A percentile compares a stretch with the other conserved stretches of the same genome.
Conservation (phyloP, 192 early-diverging fungal species). For the Chytriomyces sp. region DNA sequence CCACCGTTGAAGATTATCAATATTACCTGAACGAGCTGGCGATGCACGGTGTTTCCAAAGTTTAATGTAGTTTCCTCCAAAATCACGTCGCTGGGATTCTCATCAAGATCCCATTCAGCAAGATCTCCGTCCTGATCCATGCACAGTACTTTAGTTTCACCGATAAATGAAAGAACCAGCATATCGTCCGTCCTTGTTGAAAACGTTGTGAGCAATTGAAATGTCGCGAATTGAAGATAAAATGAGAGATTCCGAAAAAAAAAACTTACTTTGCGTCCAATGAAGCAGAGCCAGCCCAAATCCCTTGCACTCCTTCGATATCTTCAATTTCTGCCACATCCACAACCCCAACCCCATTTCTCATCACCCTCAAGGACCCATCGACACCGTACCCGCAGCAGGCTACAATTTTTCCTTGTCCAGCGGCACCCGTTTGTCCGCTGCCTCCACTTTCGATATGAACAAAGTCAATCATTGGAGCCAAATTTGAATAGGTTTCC, state of each 20-base stretch:
- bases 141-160: conserved; percentile 64
- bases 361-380: conserved; percentile 80
- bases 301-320: conserved; percentile 68
- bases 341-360: conserved; percentile 88
- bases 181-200: conserved; percentile 47
- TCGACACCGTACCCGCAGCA: conserved; percentile 79
- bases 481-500: conserved; percentile 73
- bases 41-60: conserved; percentile 50
- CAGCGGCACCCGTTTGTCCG: neutral
- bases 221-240: no score
- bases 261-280: conserved; percentile 53
- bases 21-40: conserved; percentile 67
- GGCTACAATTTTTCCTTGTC: conserved; percentile 77
- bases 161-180: conserved; percentile 68
- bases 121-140: conserved; percentile 55
- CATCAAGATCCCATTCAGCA: conserved; percentile 44
- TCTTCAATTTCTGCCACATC: conserved; percentile 61
- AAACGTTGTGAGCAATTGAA: neutral
- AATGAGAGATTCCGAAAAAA: neutral
- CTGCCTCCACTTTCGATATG: conserved; percentile 65
- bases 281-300: conserved; percentile 72
- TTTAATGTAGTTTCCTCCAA: conserved; percentile 50
- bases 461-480: conserved; percentile 85
- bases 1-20: conserved; percentile 1
- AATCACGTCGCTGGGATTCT: conserved; percentile 34